Percentiles rank a stretch among this genome's conserved stretches.
These are phyloP conservation scores for Diplodia seriata DNA, from an alignment of 2,329 filamentous ascomycete genomes.

Conservation along the genomic window DNA sequence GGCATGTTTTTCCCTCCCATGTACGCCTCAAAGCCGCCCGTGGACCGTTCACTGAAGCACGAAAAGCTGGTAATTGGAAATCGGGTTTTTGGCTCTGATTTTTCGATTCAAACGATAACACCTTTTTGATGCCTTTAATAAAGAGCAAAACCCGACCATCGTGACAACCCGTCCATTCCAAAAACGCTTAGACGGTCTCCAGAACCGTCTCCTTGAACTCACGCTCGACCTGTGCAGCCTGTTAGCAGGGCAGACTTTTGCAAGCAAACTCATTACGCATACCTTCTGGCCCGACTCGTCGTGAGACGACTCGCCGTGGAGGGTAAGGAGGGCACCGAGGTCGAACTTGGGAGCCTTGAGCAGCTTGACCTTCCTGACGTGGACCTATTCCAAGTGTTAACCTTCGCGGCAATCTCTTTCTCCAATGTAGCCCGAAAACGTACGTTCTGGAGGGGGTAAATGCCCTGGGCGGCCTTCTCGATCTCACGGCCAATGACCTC, in stretches of 20 bases:
- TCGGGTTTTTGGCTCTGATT: conserved; percentile 33
- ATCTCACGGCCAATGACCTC: conserved; percentile 99
- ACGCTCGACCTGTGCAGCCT: conserved; percentile 67
- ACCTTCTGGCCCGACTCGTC: conserved; percentile 99
- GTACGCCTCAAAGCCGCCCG: conserved; percentile 18
- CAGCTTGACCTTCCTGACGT: conserved; percentile 99
- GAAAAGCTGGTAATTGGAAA: conserved; percentile 29
- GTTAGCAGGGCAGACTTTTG: conserved; percentile 5
- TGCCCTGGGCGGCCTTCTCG: conserved; percentile 98
- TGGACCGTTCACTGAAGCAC: conserved; percentile 29
- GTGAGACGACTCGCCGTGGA: conserved; percentile 96
- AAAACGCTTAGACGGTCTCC: conserved; percentile 79
- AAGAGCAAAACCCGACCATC: conserved; percentile 36
- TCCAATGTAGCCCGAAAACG: conserved; percentile 39
- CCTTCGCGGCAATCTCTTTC: conserved; percentile 22
- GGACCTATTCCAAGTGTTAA: conserved; percentile 69
- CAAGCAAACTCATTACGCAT: conserved; percentile 4
- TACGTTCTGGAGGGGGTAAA: conserved; percentile 99
- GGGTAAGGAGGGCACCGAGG: conserved; percentile 90
- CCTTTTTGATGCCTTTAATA: conserved; percentile 51
- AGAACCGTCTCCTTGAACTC: conserved; percentile 99
- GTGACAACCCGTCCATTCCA: conserved; percentile 42
- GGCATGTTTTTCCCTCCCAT: conserved; percentile 19
- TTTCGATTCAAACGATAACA: conserved; percentile 40
- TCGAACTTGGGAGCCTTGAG: conserved; percentile 99